Evolutionary conservation across 2,329 filamentous ascomycete species (phyloP).

Genomic region (Aureobasidium sp.): DNA sequence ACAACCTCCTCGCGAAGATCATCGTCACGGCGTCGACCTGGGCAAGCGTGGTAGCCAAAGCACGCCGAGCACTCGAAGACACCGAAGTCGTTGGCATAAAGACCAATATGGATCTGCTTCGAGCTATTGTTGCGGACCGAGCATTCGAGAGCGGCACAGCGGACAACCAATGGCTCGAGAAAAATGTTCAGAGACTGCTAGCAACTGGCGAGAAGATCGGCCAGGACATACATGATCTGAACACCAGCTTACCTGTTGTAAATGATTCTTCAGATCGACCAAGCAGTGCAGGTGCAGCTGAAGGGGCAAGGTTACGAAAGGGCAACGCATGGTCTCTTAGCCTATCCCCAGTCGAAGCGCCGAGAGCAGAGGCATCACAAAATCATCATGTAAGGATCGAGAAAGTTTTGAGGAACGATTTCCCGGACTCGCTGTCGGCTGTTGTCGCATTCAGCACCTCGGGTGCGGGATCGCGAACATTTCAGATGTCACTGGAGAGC

Average conservation of each 20-base stretch:
- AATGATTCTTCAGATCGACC: neutral
- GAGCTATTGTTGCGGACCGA: conserved; percentile 45
- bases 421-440: conserved; percentile 49
- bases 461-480: conserved; percentile 28
- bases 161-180: conserved; percentile 54
- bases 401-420: conserved; percentile 53
- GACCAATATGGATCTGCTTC: conserved; percentile 51
- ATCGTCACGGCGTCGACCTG: conserved; percentile 50
- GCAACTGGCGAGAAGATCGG: neutral
- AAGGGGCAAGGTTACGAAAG: conserved; percentile 43
- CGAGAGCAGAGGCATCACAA: conserved; percentile 13
- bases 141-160: conserved; percentile 44
- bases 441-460: conserved; percentile 45
- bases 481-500: conserved; percentile 32
- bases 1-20: conserved; percentile 54
- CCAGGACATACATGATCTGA: neutral
- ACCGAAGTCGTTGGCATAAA: conserved; percentile 50
- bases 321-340: conserved; percentile 53
- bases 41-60: conserved; percentile 47
- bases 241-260: neutral
- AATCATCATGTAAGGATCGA: conserved; percentile 49
- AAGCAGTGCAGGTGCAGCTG: neutral
- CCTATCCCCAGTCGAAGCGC: conserved; percentile 27
- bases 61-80: conserved; percentile 49
- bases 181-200: conserved; percentile 39